phyloP scores from a whole-genome alignment of 495 filamentous ascomycete species.

The Lepraria neglecta region DNA sequence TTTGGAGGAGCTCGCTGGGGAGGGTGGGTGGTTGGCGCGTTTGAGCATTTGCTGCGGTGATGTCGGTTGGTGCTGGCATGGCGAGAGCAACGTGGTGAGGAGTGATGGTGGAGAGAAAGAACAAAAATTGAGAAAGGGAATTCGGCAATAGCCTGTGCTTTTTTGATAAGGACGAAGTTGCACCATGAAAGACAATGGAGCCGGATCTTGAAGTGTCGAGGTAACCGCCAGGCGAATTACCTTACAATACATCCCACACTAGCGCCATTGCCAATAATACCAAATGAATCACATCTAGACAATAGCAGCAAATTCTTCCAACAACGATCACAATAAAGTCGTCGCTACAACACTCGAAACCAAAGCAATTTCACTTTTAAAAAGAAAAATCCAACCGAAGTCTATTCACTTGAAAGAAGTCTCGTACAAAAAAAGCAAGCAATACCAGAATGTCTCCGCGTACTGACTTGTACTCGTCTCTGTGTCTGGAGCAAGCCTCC shows the following conservation, averaged over 20 bases:
- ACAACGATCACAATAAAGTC: neutral
- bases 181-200: neutral
- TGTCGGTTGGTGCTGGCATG: conserved; percentile 23
- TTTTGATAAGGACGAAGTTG: no score
- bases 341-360: no score
- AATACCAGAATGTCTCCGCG: conserved; percentile 14
- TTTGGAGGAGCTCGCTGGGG: conserved; percentile 42
- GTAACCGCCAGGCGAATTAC: neutral
- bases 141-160: no score
- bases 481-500: conserved; percentile 48
- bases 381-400: no score
- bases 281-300: neutral
- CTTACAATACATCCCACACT: neutral
- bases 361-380: no score
- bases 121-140: neutral
- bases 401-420: neutral
- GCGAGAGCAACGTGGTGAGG: neutral
- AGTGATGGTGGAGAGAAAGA: neutral
- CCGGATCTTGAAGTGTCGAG: neutral
- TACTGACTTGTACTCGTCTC: conserved; percentile 37
- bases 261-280: neutral
- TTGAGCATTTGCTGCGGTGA: conserved; percentile 19
- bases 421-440: no score
- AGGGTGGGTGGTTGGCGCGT: conserved; percentile 30
- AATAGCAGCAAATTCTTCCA: neutral